Conservation (phyloP, 1,284 basidiomycete genomes). For the Ganoderma lingzhi region DNA sequence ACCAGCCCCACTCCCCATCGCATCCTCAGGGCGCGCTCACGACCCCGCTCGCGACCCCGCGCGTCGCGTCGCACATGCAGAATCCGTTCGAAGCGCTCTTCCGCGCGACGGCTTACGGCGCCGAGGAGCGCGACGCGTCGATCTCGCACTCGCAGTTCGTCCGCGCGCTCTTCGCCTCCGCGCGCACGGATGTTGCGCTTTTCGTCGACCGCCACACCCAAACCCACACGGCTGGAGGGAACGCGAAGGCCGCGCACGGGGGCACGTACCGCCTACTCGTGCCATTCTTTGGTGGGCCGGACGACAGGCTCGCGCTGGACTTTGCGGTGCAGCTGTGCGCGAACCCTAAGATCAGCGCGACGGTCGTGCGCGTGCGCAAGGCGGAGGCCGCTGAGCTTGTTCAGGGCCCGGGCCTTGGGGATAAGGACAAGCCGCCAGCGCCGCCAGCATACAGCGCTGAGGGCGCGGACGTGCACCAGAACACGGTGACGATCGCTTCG, state of each 20-base stretch:
- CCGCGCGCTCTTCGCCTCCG: slow-evolving; percentile 64
- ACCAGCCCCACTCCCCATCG: neutral
- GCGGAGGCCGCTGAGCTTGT: slow-evolving; percentile 43
- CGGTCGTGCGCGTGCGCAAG: slow-evolving; percentile 69
- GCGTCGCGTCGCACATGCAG: slow-evolving; percentile 29
- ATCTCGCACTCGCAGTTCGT: slow-evolving; percentile 64
- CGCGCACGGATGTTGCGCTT: slow-evolving; percentile 60
- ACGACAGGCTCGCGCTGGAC: slow-evolving; percentile 69
- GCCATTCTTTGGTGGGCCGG: slow-evolving; percentile 77
- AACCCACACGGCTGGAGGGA: slow-evolving; percentile 36
- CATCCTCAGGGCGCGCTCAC: neutral
- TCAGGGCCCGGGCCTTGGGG: slow-evolving; percentile 24
- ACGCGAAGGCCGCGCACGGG: slow-evolving; percentile 37
- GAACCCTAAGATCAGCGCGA: slow-evolving; percentile 58
- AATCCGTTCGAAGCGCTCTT: slow-evolving; percentile 74
- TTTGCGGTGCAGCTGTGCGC: slow-evolving; percentile 68
- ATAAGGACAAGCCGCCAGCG: slow-evolving; percentile 36
- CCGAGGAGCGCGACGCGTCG: slow-evolving; percentile 41
- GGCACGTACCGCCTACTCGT: slow-evolving; percentile 61
- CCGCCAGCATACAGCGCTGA: slow-evolving; percentile 36
- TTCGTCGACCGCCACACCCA: slow-evolving; percentile 71
- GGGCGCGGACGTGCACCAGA: slow-evolving; percentile 41
- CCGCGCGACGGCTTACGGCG: slow-evolving; percentile 44
- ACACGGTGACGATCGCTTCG: slow-evolving; percentile 52
- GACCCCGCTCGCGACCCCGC: slow-evolving; percentile 21